These are phyloP conservation scores for Ganoderma leucocontextum DNA, from an alignment of 1,284 basidiomycete species.

Conservation along the genomic window DNA sequence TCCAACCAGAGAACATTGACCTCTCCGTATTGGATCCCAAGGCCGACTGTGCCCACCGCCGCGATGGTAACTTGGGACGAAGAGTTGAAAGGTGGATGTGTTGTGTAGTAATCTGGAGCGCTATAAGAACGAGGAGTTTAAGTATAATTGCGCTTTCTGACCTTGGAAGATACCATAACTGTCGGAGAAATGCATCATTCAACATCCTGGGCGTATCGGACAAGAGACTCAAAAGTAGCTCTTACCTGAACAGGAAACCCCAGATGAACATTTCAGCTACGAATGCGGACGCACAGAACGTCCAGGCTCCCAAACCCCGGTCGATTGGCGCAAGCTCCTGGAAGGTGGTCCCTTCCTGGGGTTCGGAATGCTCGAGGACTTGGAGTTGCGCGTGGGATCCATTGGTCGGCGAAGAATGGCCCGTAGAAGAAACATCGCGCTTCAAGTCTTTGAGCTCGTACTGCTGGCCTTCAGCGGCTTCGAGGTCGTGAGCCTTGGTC, in stretches of 20 bases:
- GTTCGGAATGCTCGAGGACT: conserved; percentile 24
- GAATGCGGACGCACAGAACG: conserved; percentile 29
- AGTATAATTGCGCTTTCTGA: neutral
- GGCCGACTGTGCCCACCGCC: conserved; percentile 34
- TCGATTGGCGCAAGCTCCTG: conserved; percentile 31
- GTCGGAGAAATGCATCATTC: neutral
- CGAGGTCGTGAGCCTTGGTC: neutral
- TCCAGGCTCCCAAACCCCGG: conserved; percentile 27
- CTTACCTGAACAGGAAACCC: conserved; percentile 40
- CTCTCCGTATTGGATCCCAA: conserved; percentile 37
- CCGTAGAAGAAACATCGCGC: neutral
- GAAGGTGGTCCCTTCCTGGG: conserved; percentile 25
- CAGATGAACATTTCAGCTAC: conserved; percentile 49
- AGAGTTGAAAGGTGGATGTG: conserved; percentile 34
- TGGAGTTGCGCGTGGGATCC: conserved; percentile 19
- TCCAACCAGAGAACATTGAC: neutral
- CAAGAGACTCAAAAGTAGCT: no score
- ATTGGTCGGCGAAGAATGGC: conserved; percentile 2
- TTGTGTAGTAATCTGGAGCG: conserved; percentile 33
- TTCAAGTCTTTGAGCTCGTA: neutral
- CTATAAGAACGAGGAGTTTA: neutral
- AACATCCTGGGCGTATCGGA: neutral
- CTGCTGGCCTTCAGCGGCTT: neutral
- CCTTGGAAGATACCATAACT: conserved; percentile 38
- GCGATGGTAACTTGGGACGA: conserved; percentile 33